Base-by-base conservation (phyloP, 2,329 filamentous ascomycete species). In the Exserohilum rostratum region DNA sequence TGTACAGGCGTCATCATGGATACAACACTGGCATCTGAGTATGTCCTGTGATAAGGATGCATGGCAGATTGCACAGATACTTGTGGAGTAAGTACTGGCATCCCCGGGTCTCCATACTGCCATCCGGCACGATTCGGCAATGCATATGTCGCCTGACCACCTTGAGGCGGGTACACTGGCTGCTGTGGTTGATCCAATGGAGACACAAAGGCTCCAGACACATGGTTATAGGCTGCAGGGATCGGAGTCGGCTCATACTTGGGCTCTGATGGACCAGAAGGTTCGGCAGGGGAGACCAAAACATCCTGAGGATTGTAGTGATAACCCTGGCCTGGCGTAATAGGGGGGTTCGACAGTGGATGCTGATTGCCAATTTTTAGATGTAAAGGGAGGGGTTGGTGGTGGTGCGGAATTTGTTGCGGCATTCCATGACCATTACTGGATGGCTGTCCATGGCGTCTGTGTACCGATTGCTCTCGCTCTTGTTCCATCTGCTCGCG, bases 161-260 rank as follows among this genome's bases (percentile, higher is more conserved):
- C 53, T 12, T 64, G 53, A 50, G 58, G 30, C 11, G 57, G 39
- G n/a, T 51, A 57, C 20, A 60, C 50, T 10, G 61, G 57, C 27
- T 61, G 60, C 20, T 55, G 57, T 29, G 55, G 52, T 29, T 55
- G 55, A 11, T 63, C 60, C 12, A 52, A 46, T 20, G 70, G 66
- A 31, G 70, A 69, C 13, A 67, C 55, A 30, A 68, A 74, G 4
- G 68, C 67, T 18, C 71, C 68, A 38, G 62, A 65, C 6, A 73
- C 72, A 44, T 66, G 71, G 27, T 46, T 68, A 39, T 75, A 75
- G 10, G 72, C 71, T 17, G 68, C 69, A 29, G 72, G 72, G 44
- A 75, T 74, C 13, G 67, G 67, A 44, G 71, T 71, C 3, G 71
- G 72, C 15, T 75, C 71, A 40, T 75, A 74, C 29, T 58, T 67